These are phyloP conservation scores for Porogramme epimiltina DNA, from an alignment of 1,284 basidiomycete species.

Conservation along the genomic window DNA sequence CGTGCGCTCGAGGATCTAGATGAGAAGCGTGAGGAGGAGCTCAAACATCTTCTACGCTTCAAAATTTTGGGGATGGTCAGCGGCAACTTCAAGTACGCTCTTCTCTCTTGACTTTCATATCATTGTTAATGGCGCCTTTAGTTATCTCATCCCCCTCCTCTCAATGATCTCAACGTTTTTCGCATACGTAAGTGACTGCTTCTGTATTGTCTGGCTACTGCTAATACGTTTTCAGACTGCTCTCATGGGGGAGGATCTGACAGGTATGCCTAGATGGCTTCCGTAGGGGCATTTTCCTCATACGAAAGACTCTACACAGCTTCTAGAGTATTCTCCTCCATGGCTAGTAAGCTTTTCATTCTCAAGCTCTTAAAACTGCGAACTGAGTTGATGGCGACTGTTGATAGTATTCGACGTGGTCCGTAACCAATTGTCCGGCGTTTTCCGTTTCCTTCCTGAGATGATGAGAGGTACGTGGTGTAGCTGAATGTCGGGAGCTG, in stretches of 20 bases:
- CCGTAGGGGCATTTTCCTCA: not conserved
- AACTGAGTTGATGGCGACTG: no score
- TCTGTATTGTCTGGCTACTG: not conserved
- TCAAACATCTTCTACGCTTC: constrained; percentile 47
- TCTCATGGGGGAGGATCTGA: not conserved
- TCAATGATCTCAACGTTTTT: constrained; percentile 73
- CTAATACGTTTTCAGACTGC: not conserved
- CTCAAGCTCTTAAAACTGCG: constrained; percentile 23
- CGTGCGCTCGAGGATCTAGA: constrained; percentile 43
- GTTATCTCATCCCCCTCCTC: constrained; percentile 62
- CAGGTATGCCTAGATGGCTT: not conserved
- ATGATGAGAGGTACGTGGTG: constrained; percentile 15
- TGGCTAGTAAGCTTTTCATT: constrained; percentile 11
- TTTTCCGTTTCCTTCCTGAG: not conserved
- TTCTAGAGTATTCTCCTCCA: not conserved
- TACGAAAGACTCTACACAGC: not conserved
- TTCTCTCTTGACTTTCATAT: not conserved
- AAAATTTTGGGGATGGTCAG: constrained; percentile 39
- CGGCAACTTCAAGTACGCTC: constrained; percentile 26
- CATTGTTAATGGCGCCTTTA: constrained; percentile 1
- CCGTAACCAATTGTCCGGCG: constrained; percentile 1
- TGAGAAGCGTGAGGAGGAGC: constrained; percentile 56
- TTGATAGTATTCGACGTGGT: constrained; percentile 9
- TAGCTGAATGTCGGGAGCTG: no score
- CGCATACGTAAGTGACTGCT: constrained; percentile 44